Base-by-base conservation (phyloP, 2,329 filamentous ascomycete species). In the Phyllosticta citriasiana region DNA sequence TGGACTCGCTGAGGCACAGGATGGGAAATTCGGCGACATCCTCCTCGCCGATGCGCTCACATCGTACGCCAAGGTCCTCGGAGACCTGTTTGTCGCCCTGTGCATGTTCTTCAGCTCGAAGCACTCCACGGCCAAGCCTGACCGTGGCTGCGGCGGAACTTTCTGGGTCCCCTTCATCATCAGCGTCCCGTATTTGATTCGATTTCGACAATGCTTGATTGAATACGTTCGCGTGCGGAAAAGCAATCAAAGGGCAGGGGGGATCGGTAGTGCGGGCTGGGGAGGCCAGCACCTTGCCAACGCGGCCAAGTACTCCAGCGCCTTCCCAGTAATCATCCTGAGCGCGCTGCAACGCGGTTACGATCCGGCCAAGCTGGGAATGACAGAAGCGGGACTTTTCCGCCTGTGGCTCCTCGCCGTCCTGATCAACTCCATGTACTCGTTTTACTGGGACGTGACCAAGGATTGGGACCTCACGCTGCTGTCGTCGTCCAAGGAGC, bases 371-470 rank as follows among this genome's bases (percentile, higher is more conserved):
- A 77, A 76, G 19, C 77, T 79, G 59, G 77, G 80, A 55, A 77
- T 83, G 67, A 82, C 79, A 53, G 80, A 84, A 68, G 74, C 79
- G n/a, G 77, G 77, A 0, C 72, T 85, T 52, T 82, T 81, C 67
- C 77, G 80, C 53, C 69, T 84, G 65, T 80, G 83, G 82, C 78
- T 95, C 30, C 75, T 82, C 40, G 88, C 88, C 53, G 88, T 90
- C 30, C 78, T 91, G 35, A 71, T 94, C 68, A 97, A 99, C 74
- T 95, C 90, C 14, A 79, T 88, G 53, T 99, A 96, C 76, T 91
- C 88, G n/a, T 97, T 97, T 78, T 99, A 94, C 80, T 99, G 94
- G 94, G 94, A 99, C 69, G 86, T 97, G 30, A 82, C 90, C 60
- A 94, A 92, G 77, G 94, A 99, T 79, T 99, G 94, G 94, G 94